Percentiles rank a stretch among this genome's conserved stretches.
Evolutionary conservation across 148 eudicot species (phyloP).

Genomic region (Silene latifolia): DNA sequence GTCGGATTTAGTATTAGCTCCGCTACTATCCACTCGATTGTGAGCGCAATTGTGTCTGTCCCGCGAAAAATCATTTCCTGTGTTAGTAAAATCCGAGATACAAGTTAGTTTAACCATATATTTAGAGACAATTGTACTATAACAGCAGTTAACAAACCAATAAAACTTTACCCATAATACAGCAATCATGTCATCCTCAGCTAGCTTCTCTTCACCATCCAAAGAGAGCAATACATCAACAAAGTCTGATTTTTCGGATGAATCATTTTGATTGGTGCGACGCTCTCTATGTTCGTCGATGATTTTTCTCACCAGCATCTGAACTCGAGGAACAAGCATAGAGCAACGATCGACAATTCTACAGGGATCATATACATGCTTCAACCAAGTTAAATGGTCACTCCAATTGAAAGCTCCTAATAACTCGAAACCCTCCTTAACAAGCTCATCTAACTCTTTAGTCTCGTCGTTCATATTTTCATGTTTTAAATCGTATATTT

Average conservation of each 20-base stretch:
- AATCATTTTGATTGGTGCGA: neutral
- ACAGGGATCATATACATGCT: constrained; percentile 44
- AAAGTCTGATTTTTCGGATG: constrained; percentile 30
- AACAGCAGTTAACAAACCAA: too few species aligned
- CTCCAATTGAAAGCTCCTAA: constrained; percentile 69
- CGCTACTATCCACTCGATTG: constrained; percentile 66
- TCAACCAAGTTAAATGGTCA: constrained; percentile 56
- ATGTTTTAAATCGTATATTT: constrained; percentile 17
- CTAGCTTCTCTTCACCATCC: constrained; percentile 48
- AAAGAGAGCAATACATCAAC: constrained; percentile 56
- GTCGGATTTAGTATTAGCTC: constrained; percentile 45
- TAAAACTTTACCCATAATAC: constrained; percentile 34
- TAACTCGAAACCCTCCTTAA: constrained; percentile 60
- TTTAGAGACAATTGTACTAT: too few species aligned
- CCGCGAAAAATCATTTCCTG: constrained; percentile 79
- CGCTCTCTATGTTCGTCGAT: constrained; percentile 34
- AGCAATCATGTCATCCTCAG: constrained; percentile 47
- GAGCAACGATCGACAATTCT: constrained; percentile 32
- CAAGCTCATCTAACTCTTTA: constrained; percentile 44
- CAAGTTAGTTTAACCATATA: too few species aligned
- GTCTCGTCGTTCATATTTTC: constrained; percentile 20
- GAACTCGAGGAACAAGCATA: constrained; percentile 46
- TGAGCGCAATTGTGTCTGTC: constrained; percentile 57
- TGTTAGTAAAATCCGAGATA: neutral
- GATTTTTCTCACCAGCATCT: constrained; percentile 34